These are phyloP conservation scores for Aspergillus cejpii DNA, from an alignment of 2,329 filamentous ascomycete species.

Conservation along the genomic window DNA sequence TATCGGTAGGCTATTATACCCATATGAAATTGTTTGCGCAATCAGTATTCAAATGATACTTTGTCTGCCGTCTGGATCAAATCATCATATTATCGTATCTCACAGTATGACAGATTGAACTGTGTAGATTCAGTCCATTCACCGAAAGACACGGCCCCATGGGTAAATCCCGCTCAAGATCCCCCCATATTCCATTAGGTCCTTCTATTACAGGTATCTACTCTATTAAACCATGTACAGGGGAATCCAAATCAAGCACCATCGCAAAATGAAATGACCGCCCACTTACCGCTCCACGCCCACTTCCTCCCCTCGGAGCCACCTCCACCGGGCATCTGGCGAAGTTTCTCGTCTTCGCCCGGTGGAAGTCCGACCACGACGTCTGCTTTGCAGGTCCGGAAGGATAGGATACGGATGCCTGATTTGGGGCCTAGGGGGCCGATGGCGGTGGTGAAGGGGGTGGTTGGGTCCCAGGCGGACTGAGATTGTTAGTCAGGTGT, in stretches of 20 bases:
- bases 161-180: background rate
- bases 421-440: slow-evolving; percentile 77
- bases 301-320: slow-evolving; percentile 68
- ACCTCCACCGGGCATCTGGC: slow-evolving; percentile 60
- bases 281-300: slow-evolving; percentile 96
- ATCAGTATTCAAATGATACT: background rate
- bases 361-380: slow-evolving; percentile 80
- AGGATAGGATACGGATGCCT: slow-evolving; percentile 73
- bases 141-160: too few species aligned
- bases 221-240: background rate
- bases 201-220: too few species aligned
- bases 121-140: too few species aligned
- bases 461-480: slow-evolving; percentile 78
- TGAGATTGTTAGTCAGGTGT: slow-evolving; percentile 29
- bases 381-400: slow-evolving; percentile 94
- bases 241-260: too few species aligned
- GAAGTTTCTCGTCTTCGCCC: slow-evolving; percentile 77
- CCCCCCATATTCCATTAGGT: too few species aligned
- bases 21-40: background rate
- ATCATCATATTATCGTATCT: too few species aligned
- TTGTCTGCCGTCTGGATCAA: too few species aligned
- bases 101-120: too few species aligned
- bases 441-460: slow-evolving; percentile 75
- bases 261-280: slow-evolving; percentile 78
- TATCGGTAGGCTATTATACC: background rate